Percentiles rank a stretch among this genome's conserved stretches.
These are phyloP conservation scores for Puccinia hordei DNA, from an alignment of 1,284 basidiomycete species.

Conservation along the genomic window DNA sequence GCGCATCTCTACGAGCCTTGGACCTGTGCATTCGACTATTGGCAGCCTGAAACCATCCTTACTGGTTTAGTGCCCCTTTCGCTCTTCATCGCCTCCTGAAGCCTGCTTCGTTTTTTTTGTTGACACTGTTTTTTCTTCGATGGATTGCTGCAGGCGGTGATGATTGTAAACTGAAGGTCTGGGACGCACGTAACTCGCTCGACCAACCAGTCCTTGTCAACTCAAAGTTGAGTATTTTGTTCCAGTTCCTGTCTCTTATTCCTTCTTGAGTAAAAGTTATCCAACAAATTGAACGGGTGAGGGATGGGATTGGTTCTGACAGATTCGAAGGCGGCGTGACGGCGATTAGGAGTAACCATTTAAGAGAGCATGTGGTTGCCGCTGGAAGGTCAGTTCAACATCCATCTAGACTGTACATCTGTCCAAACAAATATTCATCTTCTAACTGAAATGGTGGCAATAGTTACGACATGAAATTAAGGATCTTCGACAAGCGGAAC, in stretches of 20 bases:
- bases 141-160: conserved; percentile 75
- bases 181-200: conserved; percentile 79
- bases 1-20: conserved; percentile 95
- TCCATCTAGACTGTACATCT: no score
- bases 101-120: no score
- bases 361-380: conserved; percentile 77
- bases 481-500: conserved; percentile 80
- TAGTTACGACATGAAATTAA: conserved; percentile 82
- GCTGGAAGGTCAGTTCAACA: conserved; percentile 74
- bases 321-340: conserved; percentile 94
- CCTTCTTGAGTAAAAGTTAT: neutral
- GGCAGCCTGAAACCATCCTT: conserved; percentile 75
- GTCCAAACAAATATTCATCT: neutral
- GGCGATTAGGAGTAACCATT: conserved; percentile 79
- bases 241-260: neutral
- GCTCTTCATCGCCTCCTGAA: neutral
- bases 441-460: neutral
- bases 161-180: conserved; percentile 83
- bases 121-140: no score
- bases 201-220: conserved; percentile 70
- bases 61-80: conserved; percentile 66
- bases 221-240: conserved; percentile 66
- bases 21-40: conserved; percentile 87
- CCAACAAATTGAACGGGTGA: no score
- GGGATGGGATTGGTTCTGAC: no score